Evolutionary conservation across 2,329 filamentous ascomycete species (phyloP), one percentile per base, ranked within the genome.

Genomic region (Paraphaeosphaeria sporulosa): DNA sequence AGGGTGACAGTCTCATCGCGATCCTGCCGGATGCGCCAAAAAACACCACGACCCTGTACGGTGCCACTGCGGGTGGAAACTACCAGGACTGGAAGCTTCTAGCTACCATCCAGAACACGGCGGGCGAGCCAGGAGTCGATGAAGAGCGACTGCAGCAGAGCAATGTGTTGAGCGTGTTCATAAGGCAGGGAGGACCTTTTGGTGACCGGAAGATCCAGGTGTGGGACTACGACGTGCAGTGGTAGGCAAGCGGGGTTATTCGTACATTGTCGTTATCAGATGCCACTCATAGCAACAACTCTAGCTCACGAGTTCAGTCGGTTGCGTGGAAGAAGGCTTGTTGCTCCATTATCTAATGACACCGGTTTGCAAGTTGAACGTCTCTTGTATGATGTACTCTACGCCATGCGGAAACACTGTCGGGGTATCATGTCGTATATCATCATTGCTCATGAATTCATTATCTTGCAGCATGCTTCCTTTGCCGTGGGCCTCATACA

Each of bases 141-240:
- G 72, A 75, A 60, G 68, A 72, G 49, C 59, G 72, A 52, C 44
- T 76, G 52, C 63, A 52, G 30, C 63, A 63, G 56, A 70, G 63
- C 54, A 60, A 55, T 5, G 64, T 75, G 0, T 56, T 76, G 58
- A 76, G 74, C 55, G 36, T 76, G n/a, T 76, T 76, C 59, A 68
- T 75, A 0, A 67, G 74, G 38, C 74, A 76, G 44, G 73, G 73
- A 6, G 73, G 74, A 1, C 68, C 73, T 9, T 76, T 75, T 61
- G 71, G 71, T 1, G 58, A 62, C 36, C 65, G 73, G 36, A 72
- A 76, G 49, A 66, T 75, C 13, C 74, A 76, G 58, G 73, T 76
- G 8, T 76, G 73, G 74, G 73, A 76, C 50, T 75, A 71, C 60
- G 67, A 54, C 23, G 61, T 76, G 21, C 55, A 48, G 36, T 44